Base-by-base conservation (phyloP, 495 filamentous ascomycete genomes). In the Penicillium taxi region DNA sequence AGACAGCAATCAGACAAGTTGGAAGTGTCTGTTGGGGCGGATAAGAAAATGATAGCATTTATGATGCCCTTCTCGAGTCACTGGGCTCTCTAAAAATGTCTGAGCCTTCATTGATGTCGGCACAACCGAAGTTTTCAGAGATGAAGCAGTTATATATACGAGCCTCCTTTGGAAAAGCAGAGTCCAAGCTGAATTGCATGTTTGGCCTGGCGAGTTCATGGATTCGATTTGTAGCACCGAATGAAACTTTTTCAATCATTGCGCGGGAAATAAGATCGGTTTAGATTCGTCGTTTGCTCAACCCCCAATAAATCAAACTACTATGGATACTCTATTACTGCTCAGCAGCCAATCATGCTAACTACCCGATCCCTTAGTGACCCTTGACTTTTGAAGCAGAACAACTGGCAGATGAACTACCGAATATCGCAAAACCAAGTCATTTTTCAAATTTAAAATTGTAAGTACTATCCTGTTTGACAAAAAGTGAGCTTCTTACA, bases 121-220 rank as follows among this genome's bases (percentile, higher is more conserved):
- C 8, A 32, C 32, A 15, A 35, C 46, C 2, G 44, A 51, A 22
- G n/a, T 66, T 11, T 70, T 74, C 39, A 49, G 58, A 6, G 65
- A 70, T 25, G 65, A 73, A 45, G 41, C 45, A 29, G 23, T 70
- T 3, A 56, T 41, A 6, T 73, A 57, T 48, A 70, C 61, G n/a
- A 41, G 40, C 6, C 41, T 19, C 26, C 35, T 75, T 23, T 59
- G 56, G 37, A 45, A 26, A 33, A 47, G 42, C 13, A 64, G 61
- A 16, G 61, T 67, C 3, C 42, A 54, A 3, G 59, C 66, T 1
- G 71, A 77, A 43, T 50, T 75, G 15, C 69, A 73, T 47, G 48
- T 75, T 21, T 75, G 68, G 48, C 55, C 63, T 0, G 73, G 72
- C 0, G 55, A 60, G 7, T 65, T 58, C 72, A 74, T 53, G 64